Evolutionary conservation across 2,329 filamentous ascomycete species (phyloP), one percentile per base, ranked within the genome.

Genomic region (Neopestalotiopsis sp.): DNA sequence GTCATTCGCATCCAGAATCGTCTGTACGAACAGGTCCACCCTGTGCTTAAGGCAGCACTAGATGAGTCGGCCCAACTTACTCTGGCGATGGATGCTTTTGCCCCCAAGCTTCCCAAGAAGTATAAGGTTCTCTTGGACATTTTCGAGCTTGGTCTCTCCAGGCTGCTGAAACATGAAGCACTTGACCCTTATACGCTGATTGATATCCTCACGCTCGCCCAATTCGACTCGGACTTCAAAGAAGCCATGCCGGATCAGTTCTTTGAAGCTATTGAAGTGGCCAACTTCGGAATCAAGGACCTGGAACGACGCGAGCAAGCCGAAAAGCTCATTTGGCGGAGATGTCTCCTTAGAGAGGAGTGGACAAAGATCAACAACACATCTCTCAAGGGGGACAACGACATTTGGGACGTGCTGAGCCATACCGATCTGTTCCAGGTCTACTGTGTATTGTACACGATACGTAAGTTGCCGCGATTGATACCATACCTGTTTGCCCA

Each of bases 281-380:
- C 82, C 75, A 86, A 83, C 79, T 86, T 83, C 76, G 89, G 82
- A 72, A 86, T 85, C 74, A 85, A 79, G 74, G 84, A 82, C 72
- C 90, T 84, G 20, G 86, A 88, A n/a, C 59, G 34, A 17, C 85
- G 88, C 61, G 86, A 87, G 71, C 86, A 91, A 71, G 87, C 87
- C 5, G 85, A 86, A 77, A 81, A 84, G 17, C 82, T 90, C 53
- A 93, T 98, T 71, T 99, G 96, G 96, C 92, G 96, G 76, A 90
- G 96, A 67, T 91, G 94, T 70, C 92, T 92, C 75, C 87, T 95
- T 73, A 89, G 91, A 64, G 95, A 98, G 78, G 89, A 98, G 77
- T 99, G 96, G 96, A 84, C 87, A 32, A 85, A 84, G 69, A 88
- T 97, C 76, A 95, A 96, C 76, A 90, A 93, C 73, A 95, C 92